Percentiles rank a stretch among this genome's conserved stretches.
Evolutionary conservation across 768 basidiomycete genomes (phyloP).

Genomic region (Xerocomus potaroensis): DNA sequence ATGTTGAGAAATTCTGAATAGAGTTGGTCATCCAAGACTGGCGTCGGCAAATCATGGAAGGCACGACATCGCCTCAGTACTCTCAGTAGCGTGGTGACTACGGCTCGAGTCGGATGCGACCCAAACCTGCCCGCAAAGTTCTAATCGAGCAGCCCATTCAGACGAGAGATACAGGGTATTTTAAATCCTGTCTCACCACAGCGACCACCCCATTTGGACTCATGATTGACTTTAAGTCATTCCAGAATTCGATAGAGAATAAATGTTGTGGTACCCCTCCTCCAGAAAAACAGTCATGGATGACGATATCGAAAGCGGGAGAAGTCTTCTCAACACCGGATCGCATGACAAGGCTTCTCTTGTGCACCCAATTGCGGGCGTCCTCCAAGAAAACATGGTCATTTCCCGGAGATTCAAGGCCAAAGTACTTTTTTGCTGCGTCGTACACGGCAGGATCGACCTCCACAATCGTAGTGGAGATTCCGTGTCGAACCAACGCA

Average conservation of each 20-base stretch:
- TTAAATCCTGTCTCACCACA: constrained; percentile 51
- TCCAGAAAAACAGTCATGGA: constrained; percentile 94
- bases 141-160: constrained; percentile 34
- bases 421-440: constrained; percentile 77
- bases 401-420: constrained; percentile 59
- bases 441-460: constrained; percentile 89
- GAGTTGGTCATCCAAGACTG: constrained; percentile 43
- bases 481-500: constrained; percentile 62
- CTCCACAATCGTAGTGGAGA: constrained; percentile 83
- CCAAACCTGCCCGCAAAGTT: constrained; percentile 77
- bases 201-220: constrained; percentile 71
- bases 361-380: constrained; percentile 63
- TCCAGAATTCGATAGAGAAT: constrained; percentile 84
- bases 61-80: constrained; percentile 78
- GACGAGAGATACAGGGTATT: not conserved
- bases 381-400: constrained; percentile 70
- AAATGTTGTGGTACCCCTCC: constrained; percentile 85
- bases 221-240: constrained; percentile 59
- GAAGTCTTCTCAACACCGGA: constrained; percentile 13
- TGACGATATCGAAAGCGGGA: constrained; percentile 56
- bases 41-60: constrained; percentile 66
- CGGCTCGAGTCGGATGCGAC: constrained; percentile 58
- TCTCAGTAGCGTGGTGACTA: constrained; percentile 64
- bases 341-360: constrained; percentile 32
- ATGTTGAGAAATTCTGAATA: constrained; percentile 64